A percentile compares a stretch with the other conserved stretches of the same genome.
phyloP scores from a whole-genome alignment of 345 rosid species.

The Brassica juncea region DNA sequence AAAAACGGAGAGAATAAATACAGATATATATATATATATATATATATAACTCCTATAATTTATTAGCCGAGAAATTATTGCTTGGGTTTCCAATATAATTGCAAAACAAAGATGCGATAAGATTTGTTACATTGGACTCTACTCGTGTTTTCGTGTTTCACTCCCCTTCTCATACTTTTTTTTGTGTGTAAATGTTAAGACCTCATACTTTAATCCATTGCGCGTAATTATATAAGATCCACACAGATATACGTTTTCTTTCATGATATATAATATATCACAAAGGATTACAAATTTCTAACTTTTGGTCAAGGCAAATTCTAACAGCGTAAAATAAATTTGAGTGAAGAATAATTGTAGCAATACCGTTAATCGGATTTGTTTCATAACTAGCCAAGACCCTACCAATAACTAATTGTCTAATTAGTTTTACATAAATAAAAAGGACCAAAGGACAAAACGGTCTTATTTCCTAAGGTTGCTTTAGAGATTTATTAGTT shows the following conservation, averaged over 20 bases:
- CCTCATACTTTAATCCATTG: not conserved
- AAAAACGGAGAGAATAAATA: too few relatives aligned
- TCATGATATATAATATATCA: not conserved
- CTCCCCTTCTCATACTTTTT: slow-evolving; percentile 13
- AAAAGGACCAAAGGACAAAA: too few relatives aligned
- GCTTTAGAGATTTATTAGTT: too few relatives aligned
- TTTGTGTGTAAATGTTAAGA: too few relatives aligned
- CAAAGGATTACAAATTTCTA: not conserved
- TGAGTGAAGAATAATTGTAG: not conserved
- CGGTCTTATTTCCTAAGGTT: too few relatives aligned
- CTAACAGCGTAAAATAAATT: not conserved
- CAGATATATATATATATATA: too few relatives aligned
- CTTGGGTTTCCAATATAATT: not conserved
- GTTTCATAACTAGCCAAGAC: slow-evolving; percentile 1
- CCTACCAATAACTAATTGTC: not conserved
- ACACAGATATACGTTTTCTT: not conserved
- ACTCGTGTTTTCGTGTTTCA: not conserved
- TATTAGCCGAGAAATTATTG: not conserved
- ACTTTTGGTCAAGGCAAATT: not conserved
- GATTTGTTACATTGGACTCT: not conserved
- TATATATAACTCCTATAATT: not conserved
- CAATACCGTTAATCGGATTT: not conserved
- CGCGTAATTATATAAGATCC: slow-evolving; percentile 6
- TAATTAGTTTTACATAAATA: not conserved
- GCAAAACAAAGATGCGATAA: not conserved